Evolutionary conservation across 805 yeast genomes (phyloP).

Genomic region (Saccharomycopsis babjevae): DNA sequence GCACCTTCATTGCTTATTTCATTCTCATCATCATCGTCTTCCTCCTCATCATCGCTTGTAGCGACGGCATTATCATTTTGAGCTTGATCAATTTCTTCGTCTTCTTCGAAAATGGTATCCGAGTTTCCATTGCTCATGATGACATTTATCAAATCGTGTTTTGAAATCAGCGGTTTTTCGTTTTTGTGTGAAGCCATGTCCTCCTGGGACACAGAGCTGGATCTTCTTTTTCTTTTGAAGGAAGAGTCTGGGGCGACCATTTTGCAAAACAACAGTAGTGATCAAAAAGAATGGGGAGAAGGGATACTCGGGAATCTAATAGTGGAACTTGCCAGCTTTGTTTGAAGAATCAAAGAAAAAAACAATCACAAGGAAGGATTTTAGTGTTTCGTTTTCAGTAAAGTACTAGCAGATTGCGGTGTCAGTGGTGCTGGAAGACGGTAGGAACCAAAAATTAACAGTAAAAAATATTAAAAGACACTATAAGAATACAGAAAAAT

Average conservation of each 20-base stretch:
- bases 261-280: not conserved
- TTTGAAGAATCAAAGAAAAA: not conserved
- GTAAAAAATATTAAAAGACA: too few relatives aligned
- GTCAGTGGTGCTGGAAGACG: too few relatives aligned
- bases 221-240: conserved; percentile 7
- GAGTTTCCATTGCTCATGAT: not conserved
- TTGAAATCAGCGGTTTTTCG: conserved; percentile 1
- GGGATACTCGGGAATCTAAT: not conserved
- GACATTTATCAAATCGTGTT: conserved; percentile 1
- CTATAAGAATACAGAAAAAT: too few relatives aligned
- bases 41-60: conserved; percentile 11
- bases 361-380: too few relatives aligned
- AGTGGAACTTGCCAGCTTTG: not conserved
- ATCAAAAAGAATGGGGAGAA: too few relatives aligned
- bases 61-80: conserved; percentile 6
- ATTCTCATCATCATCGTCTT: conserved; percentile 9
- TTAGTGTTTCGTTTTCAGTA: too few relatives aligned
- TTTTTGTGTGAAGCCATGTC: not conserved
- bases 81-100: conserved; percentile 6
- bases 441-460: too few relatives aligned
- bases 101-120: conserved; percentile 5
- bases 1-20: conserved; percentile 20
- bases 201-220: not conserved
- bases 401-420: too few relatives aligned
- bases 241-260: not conserved